These are phyloP conservation scores for Ormosia emarginata DNA, from an alignment of 306 rosid genomes.

Conservation along the genomic window DNA sequence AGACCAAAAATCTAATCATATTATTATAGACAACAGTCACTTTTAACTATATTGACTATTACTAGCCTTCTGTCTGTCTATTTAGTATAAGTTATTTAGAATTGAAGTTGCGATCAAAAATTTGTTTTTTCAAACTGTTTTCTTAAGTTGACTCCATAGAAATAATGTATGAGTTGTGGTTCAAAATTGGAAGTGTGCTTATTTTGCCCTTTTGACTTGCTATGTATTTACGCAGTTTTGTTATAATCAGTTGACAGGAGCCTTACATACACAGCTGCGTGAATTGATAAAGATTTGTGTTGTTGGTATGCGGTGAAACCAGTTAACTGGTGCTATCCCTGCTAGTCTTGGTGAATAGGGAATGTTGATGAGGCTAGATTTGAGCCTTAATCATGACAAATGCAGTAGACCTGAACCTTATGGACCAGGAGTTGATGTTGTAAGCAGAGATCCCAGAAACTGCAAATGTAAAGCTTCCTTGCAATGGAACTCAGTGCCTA, in stretches of 20 bases:
- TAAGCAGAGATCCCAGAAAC: constrained; percentile 74
- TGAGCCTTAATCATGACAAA: constrained; percentile 57
- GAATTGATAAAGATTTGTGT: constrained; percentile 60
- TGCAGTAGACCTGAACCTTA: constrained; percentile 57
- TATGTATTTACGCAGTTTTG: constrained; percentile 75
- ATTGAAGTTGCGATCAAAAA: background rate
- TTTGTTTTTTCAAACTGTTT: background rate
- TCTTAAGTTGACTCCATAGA: background rate
- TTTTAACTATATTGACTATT: background rate
- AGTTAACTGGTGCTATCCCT: constrained; percentile 73
- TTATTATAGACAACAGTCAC: background rate
- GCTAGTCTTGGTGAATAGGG: constrained; percentile 67
- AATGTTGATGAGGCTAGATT: constrained; percentile 60
- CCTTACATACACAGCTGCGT: constrained; percentile 65
- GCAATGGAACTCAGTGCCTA: constrained; percentile 57
- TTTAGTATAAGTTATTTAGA: background rate
- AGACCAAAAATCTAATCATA: background rate
- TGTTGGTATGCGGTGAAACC: constrained; percentile 67
- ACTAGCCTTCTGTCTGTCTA: background rate
- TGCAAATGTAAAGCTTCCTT: constrained; percentile 68
- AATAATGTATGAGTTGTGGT: background rate
- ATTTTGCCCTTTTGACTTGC: constrained; percentile 9
- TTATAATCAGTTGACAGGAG: constrained; percentile 71
- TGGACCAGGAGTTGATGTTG: constrained; percentile 39
- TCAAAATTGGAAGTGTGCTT: constrained; percentile 13